These are phyloP conservation scores for Paraconiothyrium brasiliense DNA, from an alignment of 2,329 filamentous ascomycete genomes.

Conservation along the genomic window DNA sequence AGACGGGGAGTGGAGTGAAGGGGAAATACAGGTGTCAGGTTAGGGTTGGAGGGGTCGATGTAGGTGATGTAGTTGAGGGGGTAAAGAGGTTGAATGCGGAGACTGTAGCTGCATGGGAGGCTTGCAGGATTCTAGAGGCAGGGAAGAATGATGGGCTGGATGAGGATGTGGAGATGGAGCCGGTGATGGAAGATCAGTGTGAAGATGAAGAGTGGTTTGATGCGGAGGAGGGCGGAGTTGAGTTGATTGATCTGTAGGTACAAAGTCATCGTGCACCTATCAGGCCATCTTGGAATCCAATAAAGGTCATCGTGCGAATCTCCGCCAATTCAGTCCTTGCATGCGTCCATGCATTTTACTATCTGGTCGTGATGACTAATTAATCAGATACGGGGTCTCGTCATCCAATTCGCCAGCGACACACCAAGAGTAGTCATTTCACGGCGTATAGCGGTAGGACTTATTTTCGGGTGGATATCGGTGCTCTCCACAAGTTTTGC, in stretches of 20 bases:
- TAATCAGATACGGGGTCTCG: too few relatives aligned
- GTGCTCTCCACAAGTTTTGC: too few relatives aligned
- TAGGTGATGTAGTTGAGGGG: constrained; percentile 46
- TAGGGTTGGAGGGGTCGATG: constrained; percentile 42
- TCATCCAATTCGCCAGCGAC: too few relatives aligned
- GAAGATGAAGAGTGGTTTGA: constrained; percentile 31
- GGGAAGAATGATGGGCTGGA: not conserved
- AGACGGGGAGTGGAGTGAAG: constrained; percentile 7
- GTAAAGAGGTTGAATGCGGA: constrained; percentile 49
- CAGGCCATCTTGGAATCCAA: too few relatives aligned
- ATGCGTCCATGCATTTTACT: too few relatives aligned
- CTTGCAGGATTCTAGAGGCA: constrained; percentile 26
- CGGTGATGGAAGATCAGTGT: constrained; percentile 8
- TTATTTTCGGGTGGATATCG: too few relatives aligned
- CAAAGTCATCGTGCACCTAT: too few relatives aligned
- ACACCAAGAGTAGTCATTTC: too few relatives aligned
- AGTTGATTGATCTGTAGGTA: not conserved
- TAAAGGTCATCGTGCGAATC: too few relatives aligned
- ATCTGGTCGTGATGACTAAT: too few relatives aligned
- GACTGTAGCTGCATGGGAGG: constrained; percentile 50
- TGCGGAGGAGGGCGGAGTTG: constrained; percentile 25
- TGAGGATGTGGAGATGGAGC: not conserved
- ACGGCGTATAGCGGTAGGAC: too few relatives aligned
- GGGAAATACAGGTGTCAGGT: constrained; percentile 45
- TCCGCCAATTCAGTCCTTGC: too few relatives aligned